phyloP scores from a whole-genome alignment of 140 eudicot species.

The Ambrosia hybrid region DNA sequence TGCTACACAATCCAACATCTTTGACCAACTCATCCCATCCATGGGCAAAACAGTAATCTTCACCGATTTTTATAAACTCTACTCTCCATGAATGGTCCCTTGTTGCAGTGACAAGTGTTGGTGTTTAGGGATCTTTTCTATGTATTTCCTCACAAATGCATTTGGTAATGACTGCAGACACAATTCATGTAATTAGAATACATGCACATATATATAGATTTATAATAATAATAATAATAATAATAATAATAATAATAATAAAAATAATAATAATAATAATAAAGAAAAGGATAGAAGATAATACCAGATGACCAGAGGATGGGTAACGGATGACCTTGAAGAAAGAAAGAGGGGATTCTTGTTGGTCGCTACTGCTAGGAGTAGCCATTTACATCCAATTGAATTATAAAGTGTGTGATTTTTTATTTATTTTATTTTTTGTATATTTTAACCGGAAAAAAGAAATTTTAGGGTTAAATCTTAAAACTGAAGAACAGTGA shows the following conservation, averaged over 20 bases:
- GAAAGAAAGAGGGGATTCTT: constrained; percentile 26
- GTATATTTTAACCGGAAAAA: not conserved
- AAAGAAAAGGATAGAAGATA: not conserved
- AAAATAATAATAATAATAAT: no score
- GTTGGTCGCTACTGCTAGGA: not conserved
- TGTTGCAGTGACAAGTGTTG: constrained; percentile 20
- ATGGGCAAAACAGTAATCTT: constrained; percentile 31
- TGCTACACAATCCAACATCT: constrained; percentile 19
- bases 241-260: no score
- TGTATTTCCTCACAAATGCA: constrained; percentile 26
- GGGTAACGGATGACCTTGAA: constrained; percentile 38
- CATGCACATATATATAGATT: not conserved
- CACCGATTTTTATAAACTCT: constrained; percentile 28
- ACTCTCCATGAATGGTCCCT: constrained; percentile 34
- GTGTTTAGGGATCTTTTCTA: constrained; percentile 25
- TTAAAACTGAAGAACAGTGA: no score
- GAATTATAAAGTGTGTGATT: not conserved
- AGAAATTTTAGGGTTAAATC: constrained; percentile 15
- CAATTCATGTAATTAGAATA: not conserved
- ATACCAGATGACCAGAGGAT: constrained; percentile 35
- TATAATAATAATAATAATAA: no score
- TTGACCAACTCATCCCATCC: constrained; percentile 37
- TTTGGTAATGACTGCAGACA: constrained; percentile 31
- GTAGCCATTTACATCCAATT: constrained; percentile 19
- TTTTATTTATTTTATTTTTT: no score